Evolutionary conservation across 306 rosid genomes (phyloP).

Genomic region (Senna tora): DNA sequence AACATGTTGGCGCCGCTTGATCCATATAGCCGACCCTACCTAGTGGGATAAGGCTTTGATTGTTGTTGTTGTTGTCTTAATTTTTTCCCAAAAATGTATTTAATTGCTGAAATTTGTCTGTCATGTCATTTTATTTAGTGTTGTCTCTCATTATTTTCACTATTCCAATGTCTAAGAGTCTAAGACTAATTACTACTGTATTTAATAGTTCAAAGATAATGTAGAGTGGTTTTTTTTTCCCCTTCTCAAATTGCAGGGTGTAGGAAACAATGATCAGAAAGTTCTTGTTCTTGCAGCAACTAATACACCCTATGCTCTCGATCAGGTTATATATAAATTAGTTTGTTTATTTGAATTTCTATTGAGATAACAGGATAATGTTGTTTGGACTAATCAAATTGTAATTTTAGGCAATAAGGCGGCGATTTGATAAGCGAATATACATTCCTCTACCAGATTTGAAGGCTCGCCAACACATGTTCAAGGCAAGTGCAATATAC

Average conservation of each 20-base stretch:
- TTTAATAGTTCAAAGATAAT: neutral
- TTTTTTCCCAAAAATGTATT: neutral
- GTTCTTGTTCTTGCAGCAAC: constrained; percentile 99
- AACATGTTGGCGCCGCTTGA: no score
- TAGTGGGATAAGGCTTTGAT: no score
- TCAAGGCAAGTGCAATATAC: constrained; percentile 64
- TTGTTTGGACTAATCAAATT: constrained; percentile 40
- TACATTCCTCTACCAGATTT: constrained; percentile 95
- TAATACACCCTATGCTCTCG: constrained; percentile 95
- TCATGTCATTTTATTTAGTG: neutral
- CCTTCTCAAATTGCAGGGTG: neutral
- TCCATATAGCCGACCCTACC: no score
- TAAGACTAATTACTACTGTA: no score
- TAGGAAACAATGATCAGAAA: constrained; percentile 92
- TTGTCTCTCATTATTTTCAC: no score
- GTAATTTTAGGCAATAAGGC: constrained; percentile 85
- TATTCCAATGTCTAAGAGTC: neutral
- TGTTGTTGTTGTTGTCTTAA: no score
- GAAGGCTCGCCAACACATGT: constrained; percentile 97
- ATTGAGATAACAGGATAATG: constrained; percentile 6
- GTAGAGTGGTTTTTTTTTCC: neutral
- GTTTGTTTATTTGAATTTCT: constrained; percentile 24
- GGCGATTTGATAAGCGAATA: constrained; percentile 99
- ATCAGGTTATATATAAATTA: constrained; percentile 67
- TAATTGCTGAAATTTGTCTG: constrained; percentile 1